Percentiles rank a stretch among this genome's conserved stretches.
Conservation (phyloP, 192 early-diverging fungal species). For the Oehlia diaphana region DNA sequence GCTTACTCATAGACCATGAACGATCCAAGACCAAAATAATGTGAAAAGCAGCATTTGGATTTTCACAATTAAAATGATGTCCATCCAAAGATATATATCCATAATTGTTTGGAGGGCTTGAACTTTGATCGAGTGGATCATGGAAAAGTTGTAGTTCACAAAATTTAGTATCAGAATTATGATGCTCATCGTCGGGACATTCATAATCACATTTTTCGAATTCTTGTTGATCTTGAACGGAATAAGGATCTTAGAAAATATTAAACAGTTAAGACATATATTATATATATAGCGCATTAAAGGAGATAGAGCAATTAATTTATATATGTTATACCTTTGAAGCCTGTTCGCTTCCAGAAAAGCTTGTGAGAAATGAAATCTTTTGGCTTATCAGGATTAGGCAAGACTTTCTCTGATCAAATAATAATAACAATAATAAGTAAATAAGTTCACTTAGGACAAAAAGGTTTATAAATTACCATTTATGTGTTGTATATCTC, state of each 20-base stretch:
- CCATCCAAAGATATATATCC: constrained; percentile 32
- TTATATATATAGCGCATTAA: too few species aligned
- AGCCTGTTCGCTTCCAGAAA: constrained; percentile 28
- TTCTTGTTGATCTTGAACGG: constrained; percentile 1
- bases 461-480: neutral
- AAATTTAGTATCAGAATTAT: constrained; percentile 1
- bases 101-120: neutral
- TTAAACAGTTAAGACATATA: too few species aligned
- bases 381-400: constrained; percentile 2
- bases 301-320: too few species aligned
- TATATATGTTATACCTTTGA: constrained; percentile 8
- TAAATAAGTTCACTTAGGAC: too few species aligned
- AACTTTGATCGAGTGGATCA: neutral
- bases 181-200: constrained; percentile 21
- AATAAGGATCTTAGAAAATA: constrained; percentile 29
- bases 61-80: constrained; percentile 31
- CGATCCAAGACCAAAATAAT: constrained; percentile 30
- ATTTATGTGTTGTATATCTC: constrained; percentile 5
- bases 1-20: constrained; percentile 9
- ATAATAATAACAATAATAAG: neutral
- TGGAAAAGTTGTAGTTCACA: constrained; percentile 26
- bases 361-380: constrained; percentile 29
- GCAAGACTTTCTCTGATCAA: neutral
- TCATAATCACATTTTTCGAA: constrained; percentile 32
- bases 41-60: constrained; percentile 19